Base-by-base conservation (phyloP, 305 asterid species). In the Nicotiana rustica region DNA sequence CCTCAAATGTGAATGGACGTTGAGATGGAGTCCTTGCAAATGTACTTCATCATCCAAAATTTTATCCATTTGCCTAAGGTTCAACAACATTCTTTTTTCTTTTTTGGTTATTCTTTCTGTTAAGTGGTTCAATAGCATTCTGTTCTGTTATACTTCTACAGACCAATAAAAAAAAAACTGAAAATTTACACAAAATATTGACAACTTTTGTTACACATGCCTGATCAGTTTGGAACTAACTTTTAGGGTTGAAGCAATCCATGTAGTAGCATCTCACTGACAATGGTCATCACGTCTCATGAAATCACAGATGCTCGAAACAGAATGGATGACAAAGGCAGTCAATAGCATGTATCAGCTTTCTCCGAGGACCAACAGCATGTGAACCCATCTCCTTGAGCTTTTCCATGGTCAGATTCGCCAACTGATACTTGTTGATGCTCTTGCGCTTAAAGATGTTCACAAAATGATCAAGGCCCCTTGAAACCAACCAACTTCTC, bases 291-390 rank as follows among this genome's bases (percentile, higher is more conserved):
- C 14, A 15, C 17, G 10, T 80, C 78, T 67, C 15, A 18, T 49
- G 36, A 66, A 21, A 18, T 86, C 84, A 85, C 77, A 61, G 67
- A 76, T 76, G 89, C 82, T 82, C 87, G 73, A 92, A 90, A 84
- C 98, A 96, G 81, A 90, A 97, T 66, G 98, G 99, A 79, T 91
- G 91, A 47, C 97, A 96, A 81, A 96, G 91, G 90, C 99, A 93
- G 71, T 93, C 94, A 33, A 96, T 92, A 80, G 98, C 98, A 77
- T 94, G 99, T 87, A 96, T 90, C 85, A 96, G 91, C 88, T 96
- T 96, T 84, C 99, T 91, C 88, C 98, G 86, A 4, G 99, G 97
- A 18, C 98, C 99, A 68, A 96, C 93, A 21, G 97, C 97, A 64
- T 81, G 87, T 5, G 91, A 87, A 33, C 99, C 99, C 98, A 94